phyloP scores from a whole-genome alignment of 768 basidiomycete genomes.

The Lactifluus piperatus region DNA sequence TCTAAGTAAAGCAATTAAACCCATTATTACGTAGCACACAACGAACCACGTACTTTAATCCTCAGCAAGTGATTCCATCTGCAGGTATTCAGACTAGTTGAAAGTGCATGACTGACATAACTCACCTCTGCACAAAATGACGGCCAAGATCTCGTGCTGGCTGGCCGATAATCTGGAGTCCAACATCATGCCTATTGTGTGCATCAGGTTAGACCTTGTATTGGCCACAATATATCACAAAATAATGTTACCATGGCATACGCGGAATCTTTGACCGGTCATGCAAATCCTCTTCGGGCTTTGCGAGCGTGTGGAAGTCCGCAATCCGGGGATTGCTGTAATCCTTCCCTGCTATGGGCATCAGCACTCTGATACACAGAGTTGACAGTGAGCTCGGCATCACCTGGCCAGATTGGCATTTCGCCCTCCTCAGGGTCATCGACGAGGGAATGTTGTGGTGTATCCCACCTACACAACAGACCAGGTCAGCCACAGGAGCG shows the following conservation, averaged over 20 bases:
- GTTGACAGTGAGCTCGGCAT: slow-evolving; percentile 14
- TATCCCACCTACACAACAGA: slow-evolving; percentile 68
- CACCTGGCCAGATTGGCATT: slow-evolving; percentile 82
- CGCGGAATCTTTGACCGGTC: slow-evolving; percentile 82
- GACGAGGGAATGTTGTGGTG: slow-evolving; percentile 81
- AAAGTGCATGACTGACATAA: not conserved
- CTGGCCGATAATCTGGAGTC: slow-evolving; percentile 91
- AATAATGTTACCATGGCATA: slow-evolving; percentile 76
- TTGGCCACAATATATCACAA: slow-evolving; percentile 20
- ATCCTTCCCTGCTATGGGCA: slow-evolving; percentile 71
- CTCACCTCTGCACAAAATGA: slow-evolving; percentile 87
- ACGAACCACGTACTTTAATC: slow-evolving; percentile 60
- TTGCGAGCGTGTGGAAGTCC: slow-evolving; percentile 81
- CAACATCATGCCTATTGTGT: slow-evolving; percentile 91
- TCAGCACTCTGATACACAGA: not conserved
- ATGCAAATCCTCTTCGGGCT: slow-evolving; percentile 93
- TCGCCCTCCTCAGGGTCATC: slow-evolving; percentile 70
- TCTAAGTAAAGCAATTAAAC: slow-evolving; percentile 38
- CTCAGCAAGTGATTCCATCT: slow-evolving; percentile 94
- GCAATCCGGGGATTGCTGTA: slow-evolving; percentile 83
- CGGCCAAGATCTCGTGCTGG: slow-evolving; percentile 91
- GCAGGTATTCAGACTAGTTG: not conserved
- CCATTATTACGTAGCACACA: not conserved
- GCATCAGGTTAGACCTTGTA: not conserved
- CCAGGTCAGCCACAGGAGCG: slow-evolving; percentile 1